Conservation (phyloP, 2,329 filamentous ascomycete species). For the Sporothrix globosa region DNA sequence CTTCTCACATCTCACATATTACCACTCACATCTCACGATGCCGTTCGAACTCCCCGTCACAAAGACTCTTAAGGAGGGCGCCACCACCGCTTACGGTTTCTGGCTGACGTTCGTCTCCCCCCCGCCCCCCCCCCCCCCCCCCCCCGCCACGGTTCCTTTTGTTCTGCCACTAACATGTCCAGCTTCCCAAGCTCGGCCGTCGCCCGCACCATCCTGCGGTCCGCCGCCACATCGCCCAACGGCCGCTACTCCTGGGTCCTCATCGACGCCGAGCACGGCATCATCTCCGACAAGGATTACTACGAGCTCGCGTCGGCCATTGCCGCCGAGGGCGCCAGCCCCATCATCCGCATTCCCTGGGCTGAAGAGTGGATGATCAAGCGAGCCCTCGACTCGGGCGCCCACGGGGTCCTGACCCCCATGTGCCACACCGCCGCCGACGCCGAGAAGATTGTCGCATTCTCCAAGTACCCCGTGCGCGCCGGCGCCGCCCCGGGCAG, state of each 20-base stretch:
- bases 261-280: conserved; percentile 47
- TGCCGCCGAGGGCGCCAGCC: conserved; percentile 47
- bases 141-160: too few relatives aligned
- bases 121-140: not conserved
- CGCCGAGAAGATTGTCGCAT: conserved; percentile 37
- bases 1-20: not conserved
- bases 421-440: conserved; percentile 39
- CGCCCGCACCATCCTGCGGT: conserved; percentile 35
- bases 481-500: not conserved
- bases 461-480: conserved; percentile 36
- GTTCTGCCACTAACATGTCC: not conserved
- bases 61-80: conserved; percentile 10
- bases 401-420: conserved; percentile 61
- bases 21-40: conserved; percentile 23
- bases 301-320: conserved; percentile 45
- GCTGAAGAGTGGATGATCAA: conserved; percentile 67
- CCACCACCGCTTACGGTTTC: conserved; percentile 34
- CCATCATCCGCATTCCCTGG: conserved; percentile 53
- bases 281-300: conserved; percentile 46
- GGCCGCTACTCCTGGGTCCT: conserved; percentile 42
- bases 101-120: conserved; percentile 36
- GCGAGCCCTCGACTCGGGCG: conserved; percentile 61
- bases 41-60: conserved; percentile 29
- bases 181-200: conserved; percentile 34
- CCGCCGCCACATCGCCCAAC: conserved; percentile 30